Evolutionary conservation across 768 basidiomycete species (phyloP), one percentile per base, ranked within the genome.

Genomic region (Kondoa malvinella): DNA sequence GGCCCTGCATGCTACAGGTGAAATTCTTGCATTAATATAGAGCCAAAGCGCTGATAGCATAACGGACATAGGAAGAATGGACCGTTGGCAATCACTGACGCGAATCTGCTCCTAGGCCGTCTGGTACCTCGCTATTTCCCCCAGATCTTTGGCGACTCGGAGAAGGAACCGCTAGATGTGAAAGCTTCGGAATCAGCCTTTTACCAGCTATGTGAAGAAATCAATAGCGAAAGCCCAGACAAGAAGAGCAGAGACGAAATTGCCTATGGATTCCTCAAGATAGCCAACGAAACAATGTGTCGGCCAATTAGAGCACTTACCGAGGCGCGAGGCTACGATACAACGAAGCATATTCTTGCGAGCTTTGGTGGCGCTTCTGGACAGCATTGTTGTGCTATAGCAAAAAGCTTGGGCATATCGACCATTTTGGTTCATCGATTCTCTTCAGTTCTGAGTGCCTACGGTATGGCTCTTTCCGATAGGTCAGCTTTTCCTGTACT

Each of bases 241-340:
- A 61, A 27, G 14, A 79, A 89, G 57, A 71, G 68, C 2, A 74
- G 91, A 33, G 89, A 92, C 73, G 90, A 94, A 76, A 85, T 94
- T 50, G 87, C 91, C 12, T 92, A 88, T 70, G 92, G 91, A 2
- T 95, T 92, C 77, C 87, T 96, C 78, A 89, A 92, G 74, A 34
- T 68, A 14, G 92, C 92, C 8, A 95, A 95, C 72, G 92, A 96
- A 79, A 92, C 89, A 0, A 96, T 96, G 92, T 87, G 86, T 71
- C 80, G 92, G 60, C 92, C 92, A 4, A 94, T 96, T 67, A 85
- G 92, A 1, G 85, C 89, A 78, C 82, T 82, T 83, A 72, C 62
- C 79, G 70, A 64, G 33, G 65, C 63, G 16, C n/a, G 65, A 21
- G 57, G 66, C 12, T 67, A 67, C 27, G 34, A 40, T 21, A 50